These are phyloP conservation scores for Heliocybe sulcata DNA, from an alignment of 1,284 basidiomycete genomes.

Conservation along the genomic window DNA sequence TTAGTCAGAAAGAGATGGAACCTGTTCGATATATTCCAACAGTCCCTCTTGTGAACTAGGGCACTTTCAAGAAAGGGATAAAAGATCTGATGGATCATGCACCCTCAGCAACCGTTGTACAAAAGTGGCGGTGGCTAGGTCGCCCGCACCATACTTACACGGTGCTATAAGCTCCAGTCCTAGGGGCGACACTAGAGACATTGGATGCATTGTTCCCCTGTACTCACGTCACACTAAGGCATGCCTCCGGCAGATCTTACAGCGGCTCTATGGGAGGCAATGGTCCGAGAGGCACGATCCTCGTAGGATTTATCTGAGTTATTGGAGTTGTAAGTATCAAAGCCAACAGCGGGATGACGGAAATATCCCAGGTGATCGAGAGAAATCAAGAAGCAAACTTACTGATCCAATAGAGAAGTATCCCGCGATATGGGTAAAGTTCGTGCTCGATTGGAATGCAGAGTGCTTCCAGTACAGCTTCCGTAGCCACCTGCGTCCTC, in stretches of 20 bases:
- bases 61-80: no score
- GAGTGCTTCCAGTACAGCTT: background rate
- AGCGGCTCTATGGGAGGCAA: background rate
- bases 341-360: background rate
- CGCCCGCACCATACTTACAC: no score
- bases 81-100: no score
- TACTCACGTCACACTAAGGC: no score
- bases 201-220: no score
- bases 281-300: background rate
- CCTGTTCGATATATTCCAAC: no score
- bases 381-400: background rate
- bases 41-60: no score
- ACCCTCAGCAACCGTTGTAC: no score
- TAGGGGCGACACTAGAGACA: no score
- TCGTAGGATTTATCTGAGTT: background rate
- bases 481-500: background rate
- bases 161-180: no score
- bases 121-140: no score
- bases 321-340: background rate
- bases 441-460: background rate
- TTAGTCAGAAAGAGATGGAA: no score
- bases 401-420: background rate
- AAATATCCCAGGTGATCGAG: background rate
- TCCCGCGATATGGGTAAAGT: background rate
- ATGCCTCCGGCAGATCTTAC: background rate